These are phyloP conservation scores for Periconia digitata DNA, from an alignment of 2,329 filamentous ascomycete species.

Conservation along the genomic window DNA sequence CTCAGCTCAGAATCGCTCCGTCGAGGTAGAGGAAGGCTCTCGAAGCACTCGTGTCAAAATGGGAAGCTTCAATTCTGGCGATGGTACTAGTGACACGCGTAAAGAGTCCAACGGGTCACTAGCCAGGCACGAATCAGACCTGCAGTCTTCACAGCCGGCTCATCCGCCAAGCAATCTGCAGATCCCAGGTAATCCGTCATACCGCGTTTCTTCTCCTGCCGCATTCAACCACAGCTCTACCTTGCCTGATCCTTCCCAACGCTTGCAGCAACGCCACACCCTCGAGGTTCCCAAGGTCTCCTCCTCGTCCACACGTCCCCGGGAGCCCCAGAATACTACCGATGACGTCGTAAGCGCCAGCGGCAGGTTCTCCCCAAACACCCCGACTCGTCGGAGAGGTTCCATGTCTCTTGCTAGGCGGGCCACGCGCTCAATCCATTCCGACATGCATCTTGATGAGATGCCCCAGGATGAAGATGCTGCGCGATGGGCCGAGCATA, in stretches of 20 bases:
- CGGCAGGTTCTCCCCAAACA: conserved; percentile 79
- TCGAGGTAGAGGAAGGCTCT: conserved; percentile 39
- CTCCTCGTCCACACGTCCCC: conserved; percentile 61
- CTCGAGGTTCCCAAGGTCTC: conserved; percentile 82
- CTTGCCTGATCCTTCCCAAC: conserved; percentile 55
- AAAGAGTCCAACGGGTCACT: conserved; percentile 27
- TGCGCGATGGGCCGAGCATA: conserved; percentile 86
- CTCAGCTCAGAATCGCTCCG: conserved; percentile 30
- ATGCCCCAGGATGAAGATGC: conserved; percentile 86
- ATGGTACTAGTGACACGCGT: conserved; percentile 32
- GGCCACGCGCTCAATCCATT: conserved; percentile 81
- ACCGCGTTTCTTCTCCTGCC: conserved; percentile 66
- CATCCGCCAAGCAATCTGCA: conserved; percentile 32
- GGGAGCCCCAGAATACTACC: conserved; percentile 59
- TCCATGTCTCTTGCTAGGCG: conserved; percentile 83
- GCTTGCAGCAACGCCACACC: conserved; percentile 80
- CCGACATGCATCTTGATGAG: conserved; percentile 82
- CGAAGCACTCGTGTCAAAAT: conserved; percentile 41
- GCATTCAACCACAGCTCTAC: conserved; percentile 54
- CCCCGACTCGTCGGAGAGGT: conserved; percentile 66
- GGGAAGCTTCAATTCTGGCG: conserved; percentile 26
- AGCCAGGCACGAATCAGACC: conserved; percentile 19
- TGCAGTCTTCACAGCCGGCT: conserved; percentile 11
- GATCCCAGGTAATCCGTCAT: conserved; percentile 34
- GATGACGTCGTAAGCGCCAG: conserved; percentile 68